Conservation (phyloP, 176 grass and related monocot species). For the Tuctoria greenei region DNA sequence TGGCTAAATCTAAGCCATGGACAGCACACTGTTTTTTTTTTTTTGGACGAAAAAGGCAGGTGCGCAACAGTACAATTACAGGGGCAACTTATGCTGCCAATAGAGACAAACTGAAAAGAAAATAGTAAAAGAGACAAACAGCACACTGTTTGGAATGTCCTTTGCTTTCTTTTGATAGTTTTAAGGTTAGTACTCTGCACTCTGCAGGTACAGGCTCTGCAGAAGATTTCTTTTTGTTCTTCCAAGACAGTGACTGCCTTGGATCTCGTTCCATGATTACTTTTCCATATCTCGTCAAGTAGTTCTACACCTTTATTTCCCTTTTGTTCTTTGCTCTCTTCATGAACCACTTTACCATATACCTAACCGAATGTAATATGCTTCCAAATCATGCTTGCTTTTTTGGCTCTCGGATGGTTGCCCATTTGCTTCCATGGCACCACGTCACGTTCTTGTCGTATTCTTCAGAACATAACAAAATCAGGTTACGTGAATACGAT, state of each 20-base stretch:
- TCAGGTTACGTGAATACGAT: neutral
- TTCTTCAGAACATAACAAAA: conserved; percentile 19
- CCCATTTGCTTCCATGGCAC: conserved; percentile 16
- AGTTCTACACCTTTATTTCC: conserved; percentile 29
- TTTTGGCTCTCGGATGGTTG: conserved; percentile 28
- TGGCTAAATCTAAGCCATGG: conserved; percentile 22
- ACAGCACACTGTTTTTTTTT: neutral
- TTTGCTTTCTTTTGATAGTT: conserved; percentile 39
- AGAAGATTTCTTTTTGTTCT: conserved; percentile 36
- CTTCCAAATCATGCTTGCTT: conserved; percentile 10
- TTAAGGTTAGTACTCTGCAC: conserved; percentile 56
- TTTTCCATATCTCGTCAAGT: conserved; percentile 37
- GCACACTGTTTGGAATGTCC: conserved; percentile 19
- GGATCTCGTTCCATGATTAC: conserved; percentile 36
- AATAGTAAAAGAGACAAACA: too few relatives aligned
- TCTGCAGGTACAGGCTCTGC: neutral
- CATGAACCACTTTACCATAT: conserved; percentile 37
- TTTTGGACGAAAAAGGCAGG: too few relatives aligned
- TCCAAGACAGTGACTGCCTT: conserved; percentile 37
- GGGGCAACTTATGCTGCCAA: too few relatives aligned
- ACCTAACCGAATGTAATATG: conserved; percentile 31
- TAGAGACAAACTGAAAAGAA: too few relatives aligned
- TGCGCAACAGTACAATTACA: too few relatives aligned
- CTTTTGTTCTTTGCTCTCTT: neutral
- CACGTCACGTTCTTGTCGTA: conserved; percentile 9